Conservation (phyloP, 2,329 filamentous ascomycete genomes). For the Xylariomycetidae sp. region DNA sequence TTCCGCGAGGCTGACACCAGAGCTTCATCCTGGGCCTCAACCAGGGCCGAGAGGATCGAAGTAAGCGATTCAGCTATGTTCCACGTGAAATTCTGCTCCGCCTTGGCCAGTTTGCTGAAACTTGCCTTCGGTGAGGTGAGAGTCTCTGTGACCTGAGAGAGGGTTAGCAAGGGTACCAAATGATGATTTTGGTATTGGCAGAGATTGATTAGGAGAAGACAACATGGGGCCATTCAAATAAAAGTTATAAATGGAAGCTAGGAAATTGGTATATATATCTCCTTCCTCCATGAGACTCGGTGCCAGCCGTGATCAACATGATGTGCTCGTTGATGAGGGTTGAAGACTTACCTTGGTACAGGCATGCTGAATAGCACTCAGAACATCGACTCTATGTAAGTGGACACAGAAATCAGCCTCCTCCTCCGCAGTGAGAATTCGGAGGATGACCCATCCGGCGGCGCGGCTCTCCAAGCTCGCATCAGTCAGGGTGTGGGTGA, state of each 20-base stretch:
- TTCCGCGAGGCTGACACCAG: constrained; percentile 48
- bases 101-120: constrained; percentile 45
- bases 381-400: constrained; percentile 55
- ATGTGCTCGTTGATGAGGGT: constrained; percentile 1
- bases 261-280: too few species aligned
- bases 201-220: too few species aligned
- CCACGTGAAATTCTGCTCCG: constrained; percentile 50
- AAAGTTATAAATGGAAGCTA: too few species aligned
- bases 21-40: constrained; percentile 58
- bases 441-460: constrained; percentile 64
- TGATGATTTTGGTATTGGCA: not conserved
- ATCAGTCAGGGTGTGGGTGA: constrained; percentile 62
- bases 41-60: constrained; percentile 48
- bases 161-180: constrained; percentile 6
- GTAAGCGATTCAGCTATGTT: constrained; percentile 51
- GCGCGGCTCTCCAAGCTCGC: constrained; percentile 57
- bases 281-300: too few species aligned
- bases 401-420: constrained; percentile 64
- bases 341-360: constrained; percentile 41
- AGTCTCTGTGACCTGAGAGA: constrained; percentile 36
- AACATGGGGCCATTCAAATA: too few species aligned
- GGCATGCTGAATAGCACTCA: constrained; percentile 57
- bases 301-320: too few species aligned
- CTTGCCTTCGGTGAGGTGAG: constrained; percentile 34
- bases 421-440: constrained; percentile 57